These are phyloP conservation scores for Ammopiptanthus mongolicus DNA, from an alignment of 306 rosid genomes.

Conservation along the genomic window DNA sequence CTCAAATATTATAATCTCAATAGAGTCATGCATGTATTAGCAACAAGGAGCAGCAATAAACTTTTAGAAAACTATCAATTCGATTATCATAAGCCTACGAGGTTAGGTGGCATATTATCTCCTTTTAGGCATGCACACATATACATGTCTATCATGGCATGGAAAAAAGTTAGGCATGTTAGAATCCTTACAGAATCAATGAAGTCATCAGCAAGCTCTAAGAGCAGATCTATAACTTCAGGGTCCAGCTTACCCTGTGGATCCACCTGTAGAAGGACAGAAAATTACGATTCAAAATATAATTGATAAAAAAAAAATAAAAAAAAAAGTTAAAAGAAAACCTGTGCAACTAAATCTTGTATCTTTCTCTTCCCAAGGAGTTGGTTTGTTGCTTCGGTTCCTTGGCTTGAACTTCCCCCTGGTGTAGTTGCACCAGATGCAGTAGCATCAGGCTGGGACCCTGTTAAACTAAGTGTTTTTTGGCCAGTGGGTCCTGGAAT, in stretches of 20 bases:
- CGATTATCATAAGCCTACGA: not conserved
- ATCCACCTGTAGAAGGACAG: conserved; percentile 59
- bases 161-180: not conserved
- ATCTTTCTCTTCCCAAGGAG: conserved; percentile 99
- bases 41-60: not conserved
- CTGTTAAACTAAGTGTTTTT: conserved; percentile 91
- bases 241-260: conserved; percentile 84
- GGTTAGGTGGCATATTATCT: not conserved
- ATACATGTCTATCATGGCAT: not conserved
- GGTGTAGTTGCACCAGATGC: conserved; percentile 96
- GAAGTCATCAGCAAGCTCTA: conserved; percentile 96
- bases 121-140: not conserved
- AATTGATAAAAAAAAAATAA: conserved; percentile 6
- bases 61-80: not conserved
- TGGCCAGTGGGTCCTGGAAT: conserved; percentile 74
- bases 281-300: conserved; percentile 15
- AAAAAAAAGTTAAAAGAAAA: conserved; percentile 20
- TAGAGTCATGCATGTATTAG: not conserved
- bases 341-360: conserved; percentile 98
- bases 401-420: conserved; percentile 99
- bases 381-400: conserved; percentile 96
- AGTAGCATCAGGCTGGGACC: conserved; percentile 98
- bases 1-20: not conserved
- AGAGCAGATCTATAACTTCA: conserved; percentile 81
- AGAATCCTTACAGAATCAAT: conserved; percentile 76